Conservation (phyloP, 176 grass and related monocot genomes). For the Elymus sibiricus region DNA sequence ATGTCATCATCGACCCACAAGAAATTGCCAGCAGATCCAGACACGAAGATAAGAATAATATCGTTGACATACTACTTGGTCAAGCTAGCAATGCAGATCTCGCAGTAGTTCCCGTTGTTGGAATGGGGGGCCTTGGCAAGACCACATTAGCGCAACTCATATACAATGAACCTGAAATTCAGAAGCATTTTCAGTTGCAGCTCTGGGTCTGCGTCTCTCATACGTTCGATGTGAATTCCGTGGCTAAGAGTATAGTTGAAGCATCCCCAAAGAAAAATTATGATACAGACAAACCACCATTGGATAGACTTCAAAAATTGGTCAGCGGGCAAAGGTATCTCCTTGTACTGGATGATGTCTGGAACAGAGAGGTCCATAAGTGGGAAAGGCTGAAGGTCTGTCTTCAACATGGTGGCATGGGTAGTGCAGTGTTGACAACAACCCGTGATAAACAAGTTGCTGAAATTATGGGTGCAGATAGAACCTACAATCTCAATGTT, state of each 20-base stretch:
- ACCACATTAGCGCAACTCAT: background rate
- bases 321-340: too few relatives aligned
- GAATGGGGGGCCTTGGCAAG: background rate
- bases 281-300: too few relatives aligned
- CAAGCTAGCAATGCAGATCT: background rate
- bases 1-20: background rate
- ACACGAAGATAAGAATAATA: background rate
- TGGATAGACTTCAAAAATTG: too few relatives aligned
- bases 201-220: slow-evolving; percentile 35
- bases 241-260: background rate
- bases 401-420: too few relatives aligned
- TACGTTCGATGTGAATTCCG: background rate
- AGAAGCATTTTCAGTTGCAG: background rate
- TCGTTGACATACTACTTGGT: background rate
- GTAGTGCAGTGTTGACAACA: too few relatives aligned
- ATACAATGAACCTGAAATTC: background rate
- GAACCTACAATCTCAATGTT: too few relatives aligned
- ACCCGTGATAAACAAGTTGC: too few relatives aligned
- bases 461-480: too few relatives aligned
- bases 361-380: too few relatives aligned
- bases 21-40: background rate
- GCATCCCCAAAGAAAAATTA: background rate
- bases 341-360: too few relatives aligned
- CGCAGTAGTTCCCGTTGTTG: background rate
- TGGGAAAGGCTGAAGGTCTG: too few relatives aligned